phyloP scores from a whole-genome alignment of 495 filamentous ascomycete species.

The Glarea lozoyensis region DNA sequence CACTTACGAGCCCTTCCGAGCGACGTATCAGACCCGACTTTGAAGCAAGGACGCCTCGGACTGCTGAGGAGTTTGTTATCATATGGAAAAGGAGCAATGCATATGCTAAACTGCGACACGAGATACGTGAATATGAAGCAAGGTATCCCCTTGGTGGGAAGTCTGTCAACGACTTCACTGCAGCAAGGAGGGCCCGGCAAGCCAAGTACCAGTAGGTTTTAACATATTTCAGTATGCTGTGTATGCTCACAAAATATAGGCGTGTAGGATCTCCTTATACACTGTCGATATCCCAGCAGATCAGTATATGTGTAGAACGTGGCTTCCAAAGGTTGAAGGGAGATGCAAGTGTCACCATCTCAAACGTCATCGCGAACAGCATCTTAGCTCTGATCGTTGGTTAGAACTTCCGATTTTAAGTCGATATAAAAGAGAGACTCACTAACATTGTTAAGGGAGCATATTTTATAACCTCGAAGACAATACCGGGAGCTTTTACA shows the following conservation, averaged over 20 bases:
- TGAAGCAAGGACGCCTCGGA: constrained; percentile 55
- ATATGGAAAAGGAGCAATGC: constrained; percentile 66
- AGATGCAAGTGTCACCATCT: constrained; percentile 62
- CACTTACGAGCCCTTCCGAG: constrained; percentile 56
- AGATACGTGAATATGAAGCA: constrained; percentile 60
- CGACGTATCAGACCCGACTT: constrained; percentile 51
- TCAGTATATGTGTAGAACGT: constrained; percentile 62
- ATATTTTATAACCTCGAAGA: constrained; percentile 67
- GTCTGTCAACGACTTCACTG: constrained; percentile 57
- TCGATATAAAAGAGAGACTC: constrained; percentile 38
- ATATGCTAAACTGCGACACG: constrained; percentile 48
- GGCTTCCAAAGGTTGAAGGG: constrained; percentile 60
- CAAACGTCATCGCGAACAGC: constrained; percentile 62
- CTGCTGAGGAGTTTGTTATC: constrained; percentile 58
- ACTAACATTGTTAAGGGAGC: constrained; percentile 55
- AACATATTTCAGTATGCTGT: no score
- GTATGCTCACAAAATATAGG: no score
- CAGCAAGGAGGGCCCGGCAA: constrained; percentile 54
- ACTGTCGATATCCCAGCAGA: constrained; percentile 57
- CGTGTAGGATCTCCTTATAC: constrained; percentile 59
- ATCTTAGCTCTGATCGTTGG: constrained; percentile 31
- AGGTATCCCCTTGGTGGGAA: constrained; percentile 52
- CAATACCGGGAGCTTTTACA: constrained; percentile 59
- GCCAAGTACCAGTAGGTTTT: constrained; percentile 45
- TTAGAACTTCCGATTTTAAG: constrained; percentile 32